Conservation (phyloP, 2,329 filamentous ascomycete species). For the Basipetospora chlamydospora region DNA sequence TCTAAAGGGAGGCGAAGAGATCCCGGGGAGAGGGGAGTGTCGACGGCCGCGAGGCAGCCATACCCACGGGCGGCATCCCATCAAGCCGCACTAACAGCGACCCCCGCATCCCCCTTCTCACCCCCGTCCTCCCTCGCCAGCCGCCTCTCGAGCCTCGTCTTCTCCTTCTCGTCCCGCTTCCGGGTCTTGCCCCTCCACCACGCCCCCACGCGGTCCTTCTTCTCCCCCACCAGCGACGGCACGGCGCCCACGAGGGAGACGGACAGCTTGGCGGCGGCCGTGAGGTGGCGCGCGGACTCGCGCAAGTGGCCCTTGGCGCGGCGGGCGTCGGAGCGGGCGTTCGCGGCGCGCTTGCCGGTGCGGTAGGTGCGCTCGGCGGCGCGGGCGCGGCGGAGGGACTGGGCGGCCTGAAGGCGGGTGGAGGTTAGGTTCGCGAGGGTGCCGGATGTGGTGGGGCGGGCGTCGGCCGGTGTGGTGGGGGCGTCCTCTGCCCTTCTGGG, state of each 20-base stretch:
- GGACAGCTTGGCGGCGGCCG: conserved; percentile 16
- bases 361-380: conserved; percentile 26
- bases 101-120: conserved; percentile 6
- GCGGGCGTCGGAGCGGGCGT: conserved; percentile 21
- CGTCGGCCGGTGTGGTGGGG: not conserved
- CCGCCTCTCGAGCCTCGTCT: conserved; percentile 20
- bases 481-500: not conserved
- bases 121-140: conserved; percentile 12
- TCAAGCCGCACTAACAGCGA: too few relatives aligned
- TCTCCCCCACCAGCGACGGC: conserved; percentile 23
- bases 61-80: too few relatives aligned
- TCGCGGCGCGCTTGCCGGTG: conserved; percentile 23
- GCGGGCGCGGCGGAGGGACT: conserved; percentile 22
- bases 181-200: conserved; percentile 17
- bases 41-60: too few relatives aligned
- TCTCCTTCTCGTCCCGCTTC: conserved; percentile 19
- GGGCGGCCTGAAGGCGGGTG: conserved; percentile 21
- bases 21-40: too few relatives aligned
- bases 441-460: conserved; percentile 25
- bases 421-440: conserved; percentile 26
- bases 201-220: conserved; percentile 16
- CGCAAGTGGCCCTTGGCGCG: conserved; percentile 25
- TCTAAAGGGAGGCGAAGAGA: too few relatives aligned
- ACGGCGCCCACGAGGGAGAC: conserved; percentile 17
- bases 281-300: conserved; percentile 22